A percentile compares a stretch with the other conserved stretches of the same genome.
These are phyloP conservation scores for Metschnikowia reukaufii DNA, from an alignment of 805 yeast species.

Conservation along the genomic window DNA sequence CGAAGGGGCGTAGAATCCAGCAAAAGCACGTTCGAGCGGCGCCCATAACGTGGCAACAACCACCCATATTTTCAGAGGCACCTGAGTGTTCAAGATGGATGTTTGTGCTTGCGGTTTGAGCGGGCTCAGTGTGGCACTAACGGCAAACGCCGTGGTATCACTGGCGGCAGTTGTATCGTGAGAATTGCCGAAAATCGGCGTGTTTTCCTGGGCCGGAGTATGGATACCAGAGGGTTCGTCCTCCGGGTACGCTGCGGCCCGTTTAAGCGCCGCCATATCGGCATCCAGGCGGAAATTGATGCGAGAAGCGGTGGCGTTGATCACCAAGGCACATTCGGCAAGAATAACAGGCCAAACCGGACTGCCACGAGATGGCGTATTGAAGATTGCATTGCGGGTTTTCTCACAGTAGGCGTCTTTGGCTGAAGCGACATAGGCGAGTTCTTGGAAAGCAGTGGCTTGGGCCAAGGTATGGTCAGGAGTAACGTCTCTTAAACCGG, in stretches of 20 bases:
- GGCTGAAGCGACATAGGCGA: slow-evolving; percentile 61
- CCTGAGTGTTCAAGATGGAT: no score
- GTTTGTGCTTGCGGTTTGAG: slow-evolving; percentile 7
- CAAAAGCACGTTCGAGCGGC: background rate
- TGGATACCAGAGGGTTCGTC: slow-evolving; percentile 9
- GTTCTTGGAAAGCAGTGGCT: slow-evolving; percentile 73
- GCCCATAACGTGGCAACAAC: background rate
- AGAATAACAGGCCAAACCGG: slow-evolving; percentile 59
- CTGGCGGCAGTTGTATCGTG: slow-evolving; percentile 8
- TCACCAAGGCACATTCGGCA: slow-evolving; percentile 57
- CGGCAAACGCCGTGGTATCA: slow-evolving; percentile 15
- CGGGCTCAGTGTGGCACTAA: slow-evolving; percentile 17
- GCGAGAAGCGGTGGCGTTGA: slow-evolving; percentile 48
- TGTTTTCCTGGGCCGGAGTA: background rate
- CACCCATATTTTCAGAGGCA: background rate
- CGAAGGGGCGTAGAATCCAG: slow-evolving; percentile 3
- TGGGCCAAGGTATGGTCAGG: slow-evolving; percentile 35
- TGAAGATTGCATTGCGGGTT: slow-evolving; percentile 55
- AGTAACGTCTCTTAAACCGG: slow-evolving; percentile 59
- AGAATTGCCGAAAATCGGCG: slow-evolving; percentile 40
- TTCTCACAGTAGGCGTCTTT: slow-evolving; percentile 36
- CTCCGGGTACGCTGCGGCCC: slow-evolving; percentile 13
- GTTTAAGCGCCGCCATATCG: slow-evolving; percentile 31
- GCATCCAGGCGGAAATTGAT: slow-evolving; percentile 34
- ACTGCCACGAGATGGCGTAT: slow-evolving; percentile 41